These are phyloP conservation scores for Ascochyta viciae-villosae DNA, from an alignment of 2,329 filamentous ascomycete species.

Conservation along the genomic window DNA sequence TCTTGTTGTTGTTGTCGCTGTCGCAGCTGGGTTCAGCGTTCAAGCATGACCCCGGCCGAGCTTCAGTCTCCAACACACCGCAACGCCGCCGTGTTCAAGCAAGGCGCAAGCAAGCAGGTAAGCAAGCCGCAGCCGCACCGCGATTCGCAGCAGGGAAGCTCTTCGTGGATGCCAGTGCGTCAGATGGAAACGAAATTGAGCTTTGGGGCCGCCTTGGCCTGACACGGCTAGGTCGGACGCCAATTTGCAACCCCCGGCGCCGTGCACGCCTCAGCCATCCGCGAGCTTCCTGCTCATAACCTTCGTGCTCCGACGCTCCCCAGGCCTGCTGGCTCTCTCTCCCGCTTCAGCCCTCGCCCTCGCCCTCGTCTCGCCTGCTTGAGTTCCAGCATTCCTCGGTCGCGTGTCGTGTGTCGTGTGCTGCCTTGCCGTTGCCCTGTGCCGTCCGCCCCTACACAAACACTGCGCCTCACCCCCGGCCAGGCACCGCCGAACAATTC, in stretches of 20 bases:
- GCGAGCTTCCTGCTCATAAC: constrained; percentile 44
- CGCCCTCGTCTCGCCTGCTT: not conserved
- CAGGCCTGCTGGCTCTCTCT: constrained; percentile 21
- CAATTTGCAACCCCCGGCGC: constrained; percentile 35
- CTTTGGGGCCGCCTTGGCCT: constrained; percentile 13
- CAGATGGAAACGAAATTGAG: constrained; percentile 31
- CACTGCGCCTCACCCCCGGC: constrained; percentile 11
- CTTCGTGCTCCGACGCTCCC: constrained; percentile 29
- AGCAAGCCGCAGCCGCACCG: not conserved
- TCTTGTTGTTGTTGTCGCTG: not conserved
- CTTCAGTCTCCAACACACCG: not conserved
- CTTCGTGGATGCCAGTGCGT: constrained; percentile 15
- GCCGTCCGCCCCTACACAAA: constrained; percentile 2
- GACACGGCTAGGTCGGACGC: constrained; percentile 23
- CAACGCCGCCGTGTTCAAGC: not conserved
- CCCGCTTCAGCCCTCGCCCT: constrained; percentile 8
- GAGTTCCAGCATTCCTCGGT: constrained; percentile 28
- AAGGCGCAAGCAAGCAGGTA: not conserved
- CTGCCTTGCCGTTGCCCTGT: constrained; percentile 25
- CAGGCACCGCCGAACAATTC: constrained; percentile 36
- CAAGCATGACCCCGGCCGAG: not conserved
- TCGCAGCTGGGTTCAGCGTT: not conserved
- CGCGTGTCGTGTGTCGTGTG: constrained; percentile 31
- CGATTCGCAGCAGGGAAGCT: constrained; percentile 9
- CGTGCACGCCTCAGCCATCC: constrained; percentile 42